Conservation (phyloP, 2,329 filamentous ascomycete species). For the Epichloe uncinata region DNA sequence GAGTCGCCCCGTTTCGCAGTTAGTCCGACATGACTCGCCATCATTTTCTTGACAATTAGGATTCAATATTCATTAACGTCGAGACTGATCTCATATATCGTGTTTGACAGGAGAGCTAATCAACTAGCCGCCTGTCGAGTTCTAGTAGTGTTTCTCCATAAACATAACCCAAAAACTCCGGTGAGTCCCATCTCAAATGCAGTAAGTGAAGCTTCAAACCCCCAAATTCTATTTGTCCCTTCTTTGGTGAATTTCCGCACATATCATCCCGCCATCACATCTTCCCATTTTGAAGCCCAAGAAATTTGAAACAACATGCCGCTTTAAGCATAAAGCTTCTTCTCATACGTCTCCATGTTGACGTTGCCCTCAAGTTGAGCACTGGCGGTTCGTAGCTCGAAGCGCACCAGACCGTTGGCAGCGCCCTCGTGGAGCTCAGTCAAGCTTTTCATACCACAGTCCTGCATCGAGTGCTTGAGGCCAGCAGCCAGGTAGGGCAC, state of each 20-base stretch:
- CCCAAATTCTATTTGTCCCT: background rate
- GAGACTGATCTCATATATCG: background rate
- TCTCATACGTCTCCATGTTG: constrained; percentile 97
- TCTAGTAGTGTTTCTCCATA: constrained; percentile 2
- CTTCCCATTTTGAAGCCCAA: background rate
- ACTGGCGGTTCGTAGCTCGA: constrained; percentile 87
- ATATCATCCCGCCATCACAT: background rate
- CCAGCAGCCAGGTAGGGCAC: constrained; percentile 91
- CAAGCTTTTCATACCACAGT: constrained; percentile 78
- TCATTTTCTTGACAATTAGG: background rate
- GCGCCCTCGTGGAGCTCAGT: constrained; percentile 64
- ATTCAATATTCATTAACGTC: background rate
- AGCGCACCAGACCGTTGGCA: constrained; percentile 61
- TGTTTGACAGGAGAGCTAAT: background rate
- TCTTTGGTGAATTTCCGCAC: background rate
- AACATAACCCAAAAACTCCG: constrained; percentile 2
- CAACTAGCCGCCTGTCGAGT: constrained; percentile 2
- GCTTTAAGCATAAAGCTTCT: constrained; percentile 88
- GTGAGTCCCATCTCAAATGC: background rate
- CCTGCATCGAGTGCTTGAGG: constrained; percentile 94
- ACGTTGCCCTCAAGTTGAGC: constrained; percentile 95
- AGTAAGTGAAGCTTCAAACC: background rate
- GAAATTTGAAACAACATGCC: background rate
- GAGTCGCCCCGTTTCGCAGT: too few relatives aligned
- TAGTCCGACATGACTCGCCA: too few relatives aligned